Percentiles rank a stretch among this genome's conserved stretches.
phyloP scores from a whole-genome alignment of 2,329 filamentous ascomycete species.

The Apiospora koreana region DNA sequence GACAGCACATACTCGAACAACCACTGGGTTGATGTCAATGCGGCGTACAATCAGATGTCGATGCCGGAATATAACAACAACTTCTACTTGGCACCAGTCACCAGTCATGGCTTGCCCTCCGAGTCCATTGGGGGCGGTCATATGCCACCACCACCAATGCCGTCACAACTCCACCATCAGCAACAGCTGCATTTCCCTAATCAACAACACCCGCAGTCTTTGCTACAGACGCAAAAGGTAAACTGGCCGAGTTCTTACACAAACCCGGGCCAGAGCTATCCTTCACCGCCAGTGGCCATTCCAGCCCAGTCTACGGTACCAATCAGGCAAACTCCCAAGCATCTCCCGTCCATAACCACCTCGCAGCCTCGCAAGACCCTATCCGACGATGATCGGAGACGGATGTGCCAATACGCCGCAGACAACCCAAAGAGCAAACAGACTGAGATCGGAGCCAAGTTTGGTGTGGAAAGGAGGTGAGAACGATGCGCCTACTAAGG shows the following conservation, averaged over 20 bases:
- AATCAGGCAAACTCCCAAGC: conserved; percentile 53
- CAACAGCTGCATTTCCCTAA: conserved; percentile 27
- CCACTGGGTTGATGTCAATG: conserved; percentile 57
- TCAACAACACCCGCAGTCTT: not conserved
- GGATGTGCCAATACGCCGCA: conserved; percentile 93
- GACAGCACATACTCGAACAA: conserved; percentile 46
- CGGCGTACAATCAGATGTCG: conserved; percentile 68
- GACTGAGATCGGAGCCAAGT: conserved; percentile 92
- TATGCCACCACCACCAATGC: conserved; percentile 61
- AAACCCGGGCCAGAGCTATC: conserved; percentile 60
- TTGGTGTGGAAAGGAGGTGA: conserved; percentile 97
- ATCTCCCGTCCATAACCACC: conserved; percentile 47
- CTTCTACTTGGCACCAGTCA: conserved; percentile 59
- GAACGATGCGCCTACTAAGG: conserved; percentile 20
- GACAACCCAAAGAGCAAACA: conserved; percentile 90
- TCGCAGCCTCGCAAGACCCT: conserved; percentile 81
- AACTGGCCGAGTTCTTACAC: conserved; percentile 81
- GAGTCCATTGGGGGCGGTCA: conserved; percentile 46
- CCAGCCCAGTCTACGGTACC: conserved; percentile 54
- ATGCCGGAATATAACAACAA: conserved; percentile 68
- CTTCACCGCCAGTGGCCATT: conserved; percentile 59
- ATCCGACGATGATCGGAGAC: conserved; percentile 84
- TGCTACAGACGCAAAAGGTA: conserved; percentile 9
- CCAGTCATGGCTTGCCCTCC: conserved; percentile 45
- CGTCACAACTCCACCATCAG: conserved; percentile 50